Evolutionary conservation across 1,284 basidiomycete genomes (phyloP).

Genomic region (Pulchroboletus neoregius): DNA sequence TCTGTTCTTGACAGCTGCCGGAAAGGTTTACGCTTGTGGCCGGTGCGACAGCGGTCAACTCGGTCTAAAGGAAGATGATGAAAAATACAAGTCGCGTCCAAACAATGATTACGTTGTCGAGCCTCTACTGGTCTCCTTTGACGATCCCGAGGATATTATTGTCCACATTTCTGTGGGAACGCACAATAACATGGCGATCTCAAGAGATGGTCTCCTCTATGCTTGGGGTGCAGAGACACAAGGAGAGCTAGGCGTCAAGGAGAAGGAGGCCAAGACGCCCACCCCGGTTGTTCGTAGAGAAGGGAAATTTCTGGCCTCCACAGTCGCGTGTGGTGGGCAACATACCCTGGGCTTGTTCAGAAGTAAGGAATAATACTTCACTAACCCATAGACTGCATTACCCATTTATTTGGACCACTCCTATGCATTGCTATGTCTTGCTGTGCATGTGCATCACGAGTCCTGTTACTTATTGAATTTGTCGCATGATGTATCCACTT

Average conservation of each 20-base stretch:
- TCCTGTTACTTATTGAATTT: slow-evolving; percentile 25
- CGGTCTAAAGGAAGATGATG: slow-evolving; percentile 63
- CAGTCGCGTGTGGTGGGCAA: slow-evolving; percentile 67
- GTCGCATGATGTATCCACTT: slow-evolving; percentile 23
- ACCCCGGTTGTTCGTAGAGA: slow-evolving; percentile 63
- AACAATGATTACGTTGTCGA: slow-evolving; percentile 57
- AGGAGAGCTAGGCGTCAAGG: slow-evolving; percentile 63
- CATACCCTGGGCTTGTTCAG: slow-evolving; percentile 68
- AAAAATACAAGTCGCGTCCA: slow-evolving; percentile 48
- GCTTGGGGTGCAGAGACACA: slow-evolving; percentile 83
- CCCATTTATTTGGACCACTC: slow-evolving; percentile 21
- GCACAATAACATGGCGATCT: slow-evolving; percentile 82
- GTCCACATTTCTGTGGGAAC: slow-evolving; percentile 73
- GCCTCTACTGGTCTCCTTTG: slow-evolving; percentile 65
- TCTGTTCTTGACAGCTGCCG: slow-evolving; percentile 79
- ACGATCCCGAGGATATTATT: slow-evolving; percentile 62
- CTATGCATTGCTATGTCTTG: slow-evolving; percentile 15
- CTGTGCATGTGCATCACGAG: slow-evolving; percentile 14
- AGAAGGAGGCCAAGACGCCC: slow-evolving; percentile 57
- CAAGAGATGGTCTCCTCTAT: slow-evolving; percentile 73
- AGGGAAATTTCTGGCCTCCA: slow-evolving; percentile 59
- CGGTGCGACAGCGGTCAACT: slow-evolving; percentile 77
- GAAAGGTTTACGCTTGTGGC: slow-evolving; percentile 82
- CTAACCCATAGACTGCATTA: slow-evolving; percentile 13
- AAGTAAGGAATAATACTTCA: slow-evolving; percentile 41